Evolutionary conservation across 352 stramenopile genomes (phyloP), one percentile per base, ranked within the genome.

Genomic region (Phytopythium kandeliae): DNA sequence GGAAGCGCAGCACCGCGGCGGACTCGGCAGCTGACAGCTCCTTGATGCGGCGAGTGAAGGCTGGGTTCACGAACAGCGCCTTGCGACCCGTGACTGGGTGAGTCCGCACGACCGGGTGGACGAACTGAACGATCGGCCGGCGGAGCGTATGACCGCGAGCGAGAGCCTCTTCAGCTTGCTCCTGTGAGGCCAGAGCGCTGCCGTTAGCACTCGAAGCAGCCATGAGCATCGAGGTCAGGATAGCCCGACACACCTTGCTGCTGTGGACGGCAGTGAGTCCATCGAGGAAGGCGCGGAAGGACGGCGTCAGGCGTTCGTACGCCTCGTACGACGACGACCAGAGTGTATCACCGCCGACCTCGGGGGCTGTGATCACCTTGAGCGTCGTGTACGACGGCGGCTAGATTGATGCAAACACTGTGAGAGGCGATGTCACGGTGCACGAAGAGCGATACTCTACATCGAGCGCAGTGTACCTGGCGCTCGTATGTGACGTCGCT

Each of bases 301-400:
- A 28, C 17, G 53, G 48, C n/a, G 58, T 58, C 15, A 69, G 54
- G 24, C 58, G 58, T 10, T 69, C 57, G 50, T 69, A 69, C 0
- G 62, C 57, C 33, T 80, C 67, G 58, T 74, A 74, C 3, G 58
- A 51, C 3, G 67, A 75, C 0, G 65, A 55, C 67, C 67, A 80
- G 13, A 80, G 37, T 2, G 69, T 80, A 42, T 75, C 69, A 15
- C 61, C 69, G 12, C 69, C 69, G 25, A 64, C 48, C 0, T 48
- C 46, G 31, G 69, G 69, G 31, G 52, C 62, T 1, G 58, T 66
- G 40, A 71, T 19, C 24, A 78, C 28, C 33, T 65, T 55, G 50
- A 70, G 54, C 45, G 54, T 63, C 24, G 57, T 70, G 54, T 70
- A 70, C n/a, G 58, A 65, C n/a, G 62, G 62, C 5, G 62, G 62